Evolutionary conservation across 148 eudicot genomes (phyloP).

Genomic region (Diospyros lotus): DNA sequence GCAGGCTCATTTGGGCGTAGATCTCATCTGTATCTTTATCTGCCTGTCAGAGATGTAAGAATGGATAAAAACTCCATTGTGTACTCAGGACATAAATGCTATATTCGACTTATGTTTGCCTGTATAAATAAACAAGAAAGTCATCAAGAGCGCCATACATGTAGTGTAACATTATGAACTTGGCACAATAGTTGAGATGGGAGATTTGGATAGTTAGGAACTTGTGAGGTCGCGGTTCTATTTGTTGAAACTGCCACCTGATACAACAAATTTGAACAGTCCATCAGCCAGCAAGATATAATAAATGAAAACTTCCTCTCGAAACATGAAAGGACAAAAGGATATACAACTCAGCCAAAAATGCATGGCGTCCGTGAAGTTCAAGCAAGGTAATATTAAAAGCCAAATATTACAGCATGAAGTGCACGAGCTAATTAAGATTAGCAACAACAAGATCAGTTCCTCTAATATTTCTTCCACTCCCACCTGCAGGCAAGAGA

Average conservation of each 20-base stretch:
- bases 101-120: background rate
- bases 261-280: constrained; percentile 13
- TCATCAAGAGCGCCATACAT: constrained; percentile 36
- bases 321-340: background rate
- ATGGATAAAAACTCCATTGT: background rate
- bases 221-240: constrained; percentile 74
- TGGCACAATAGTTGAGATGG: constrained; percentile 85
- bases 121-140: background rate
- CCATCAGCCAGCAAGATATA: constrained; percentile 3
- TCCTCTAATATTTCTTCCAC: too few species aligned
- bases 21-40: constrained; percentile 96
- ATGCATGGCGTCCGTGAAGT: background rate
- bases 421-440: background rate
- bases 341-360: background rate
- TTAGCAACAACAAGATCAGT: background rate
- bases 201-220: constrained; percentile 91
- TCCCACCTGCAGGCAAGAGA: too few species aligned
- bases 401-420: background rate
- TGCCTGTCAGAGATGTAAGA: constrained; percentile 41
- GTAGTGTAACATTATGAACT: constrained; percentile 80
- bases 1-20: constrained; percentile 98
- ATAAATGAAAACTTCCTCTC: too few species aligned
- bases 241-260: constrained; percentile 92
- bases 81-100: background rate
- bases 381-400: background rate